These are phyloP conservation scores for Leccinum boreale DNA, from an alignment of 768 basidiomycete species.

Conservation along the genomic window DNA sequence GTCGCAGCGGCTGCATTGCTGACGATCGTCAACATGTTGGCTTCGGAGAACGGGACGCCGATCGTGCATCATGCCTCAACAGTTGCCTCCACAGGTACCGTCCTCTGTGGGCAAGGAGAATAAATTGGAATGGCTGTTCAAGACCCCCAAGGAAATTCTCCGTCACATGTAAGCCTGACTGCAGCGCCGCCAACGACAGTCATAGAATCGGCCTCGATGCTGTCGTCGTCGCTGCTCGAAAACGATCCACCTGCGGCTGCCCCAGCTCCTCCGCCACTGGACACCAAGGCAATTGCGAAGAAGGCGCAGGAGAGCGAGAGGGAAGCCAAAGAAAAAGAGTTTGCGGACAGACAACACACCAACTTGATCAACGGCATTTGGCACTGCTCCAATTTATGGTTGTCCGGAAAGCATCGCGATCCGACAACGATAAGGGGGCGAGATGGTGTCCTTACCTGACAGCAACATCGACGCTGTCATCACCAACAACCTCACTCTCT, in stretches of 20 bases:
- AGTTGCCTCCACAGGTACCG: constrained; percentile 27
- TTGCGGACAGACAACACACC: constrained; percentile 76
- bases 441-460: constrained; percentile 27
- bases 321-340: constrained; percentile 82
- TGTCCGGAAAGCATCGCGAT: constrained; percentile 84
- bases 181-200: constrained; percentile 71
- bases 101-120: constrained; percentile 55
- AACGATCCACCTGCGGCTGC: constrained; percentile 50
- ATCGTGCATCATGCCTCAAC: constrained; percentile 50
- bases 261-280: constrained; percentile 35
- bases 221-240: constrained; percentile 53
- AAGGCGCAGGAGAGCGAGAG: constrained; percentile 70
- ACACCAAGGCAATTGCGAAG: constrained; percentile 53
- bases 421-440: constrained; percentile 72
- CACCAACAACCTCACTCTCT: constrained; percentile 84
- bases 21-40: constrained; percentile 90
- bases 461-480: constrained; percentile 76
- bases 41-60: constrained; percentile 79
- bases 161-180: constrained; percentile 54
- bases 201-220: constrained; percentile 52
- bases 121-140: constrained; percentile 70
- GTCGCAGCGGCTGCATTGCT: constrained; percentile 81
- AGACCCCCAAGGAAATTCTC: constrained; percentile 54
- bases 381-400: constrained; percentile 92
- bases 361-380: constrained; percentile 83